Evolutionary conservation across 768 basidiomycete genomes (phyloP).

Genomic region (Amanita exitialis): DNA sequence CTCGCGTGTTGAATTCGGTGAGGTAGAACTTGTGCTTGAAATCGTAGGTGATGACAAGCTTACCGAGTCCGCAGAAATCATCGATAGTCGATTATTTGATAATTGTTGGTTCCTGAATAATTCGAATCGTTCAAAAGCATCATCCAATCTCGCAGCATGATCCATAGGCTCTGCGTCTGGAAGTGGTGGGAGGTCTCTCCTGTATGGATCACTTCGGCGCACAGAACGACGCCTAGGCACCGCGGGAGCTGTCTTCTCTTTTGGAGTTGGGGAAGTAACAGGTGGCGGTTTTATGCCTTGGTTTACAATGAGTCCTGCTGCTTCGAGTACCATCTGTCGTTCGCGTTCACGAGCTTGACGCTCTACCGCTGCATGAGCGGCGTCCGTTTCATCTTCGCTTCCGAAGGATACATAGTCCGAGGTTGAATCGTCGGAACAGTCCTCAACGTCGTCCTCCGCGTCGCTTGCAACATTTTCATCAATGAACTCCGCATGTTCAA

Average conservation of each 20-base stretch:
- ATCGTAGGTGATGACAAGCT: conserved; percentile 10
- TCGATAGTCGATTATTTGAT: conserved; percentile 2
- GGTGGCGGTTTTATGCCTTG: conserved; percentile 44
- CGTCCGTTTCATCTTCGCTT: conserved; percentile 15
- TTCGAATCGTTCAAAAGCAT: conserved; percentile 88
- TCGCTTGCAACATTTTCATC: conserved; percentile 13
- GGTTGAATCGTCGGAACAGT: conserved; percentile 18
- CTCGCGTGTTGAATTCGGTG: conserved; percentile 19
- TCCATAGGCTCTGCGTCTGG: conserved; percentile 29
- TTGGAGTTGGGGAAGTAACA: conserved; percentile 20
- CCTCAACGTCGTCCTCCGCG: conserved; percentile 14
- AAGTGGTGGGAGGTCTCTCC: conserved; percentile 46
- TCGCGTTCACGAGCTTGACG: conserved; percentile 60
- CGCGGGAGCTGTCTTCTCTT: conserved; percentile 41
- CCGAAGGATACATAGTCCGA: conserved; percentile 35
- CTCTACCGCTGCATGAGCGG: conserved; percentile 38
- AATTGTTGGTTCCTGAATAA: conserved; percentile 52
- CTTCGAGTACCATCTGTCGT: conserved; percentile 74
- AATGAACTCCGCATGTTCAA: conserved; percentile 10
- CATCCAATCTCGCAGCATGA: conserved; percentile 46
- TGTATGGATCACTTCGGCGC: conserved; percentile 4
- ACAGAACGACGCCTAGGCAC: conserved; percentile 24
- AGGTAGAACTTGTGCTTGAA: conserved; percentile 5
- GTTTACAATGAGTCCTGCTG: conserved; percentile 78
- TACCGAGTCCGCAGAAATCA: conserved; percentile 5